Conservation (phyloP, 768 basidiomycete genomes). For the Myochromella boudieri region DNA sequence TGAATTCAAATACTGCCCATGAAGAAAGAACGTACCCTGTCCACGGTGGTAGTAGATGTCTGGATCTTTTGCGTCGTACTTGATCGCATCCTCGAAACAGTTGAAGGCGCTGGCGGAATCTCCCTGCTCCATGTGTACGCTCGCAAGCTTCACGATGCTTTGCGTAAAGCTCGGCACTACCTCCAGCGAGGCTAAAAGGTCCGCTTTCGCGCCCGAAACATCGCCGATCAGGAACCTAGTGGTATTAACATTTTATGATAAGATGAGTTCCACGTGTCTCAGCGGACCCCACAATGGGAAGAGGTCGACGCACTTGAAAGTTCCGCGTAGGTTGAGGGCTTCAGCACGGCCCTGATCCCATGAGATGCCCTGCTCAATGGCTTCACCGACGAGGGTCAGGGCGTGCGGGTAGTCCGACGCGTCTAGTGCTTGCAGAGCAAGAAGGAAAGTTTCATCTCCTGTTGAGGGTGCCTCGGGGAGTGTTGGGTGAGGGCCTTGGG, state of each 20-base stretch:
- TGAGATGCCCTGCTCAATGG: conserved; percentile 84
- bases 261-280: no score
- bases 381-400: conserved; percentile 76
- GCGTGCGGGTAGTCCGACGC: conserved; percentile 86
- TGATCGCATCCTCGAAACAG: conserved; percentile 88
- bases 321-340: conserved; percentile 90
- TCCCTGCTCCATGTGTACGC: conserved; percentile 95
- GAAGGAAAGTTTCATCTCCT: conserved; percentile 81
- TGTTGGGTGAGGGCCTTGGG: conserved; percentile 59
- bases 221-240: conserved; percentile 86
- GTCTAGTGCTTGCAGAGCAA: conserved; percentile 80
- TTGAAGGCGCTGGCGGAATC: conserved; percentile 80
- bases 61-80: conserved; percentile 79
- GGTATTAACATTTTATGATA: no score
- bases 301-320: conserved; percentile 77
- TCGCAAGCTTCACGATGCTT: conserved; percentile 93
- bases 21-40: conserved; percentile 59
- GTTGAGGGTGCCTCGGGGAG: conserved; percentile 74
- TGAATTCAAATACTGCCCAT: neutral
- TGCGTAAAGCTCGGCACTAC: conserved; percentile 75
- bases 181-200: conserved; percentile 75
- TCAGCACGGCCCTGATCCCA: conserved; percentile 76
- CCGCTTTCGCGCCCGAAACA: conserved; percentile 76
- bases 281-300: no score
- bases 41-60: conserved; percentile 99